Base-by-base conservation (phyloP, 257 asterid species). In the Striga asiatica region DNA sequence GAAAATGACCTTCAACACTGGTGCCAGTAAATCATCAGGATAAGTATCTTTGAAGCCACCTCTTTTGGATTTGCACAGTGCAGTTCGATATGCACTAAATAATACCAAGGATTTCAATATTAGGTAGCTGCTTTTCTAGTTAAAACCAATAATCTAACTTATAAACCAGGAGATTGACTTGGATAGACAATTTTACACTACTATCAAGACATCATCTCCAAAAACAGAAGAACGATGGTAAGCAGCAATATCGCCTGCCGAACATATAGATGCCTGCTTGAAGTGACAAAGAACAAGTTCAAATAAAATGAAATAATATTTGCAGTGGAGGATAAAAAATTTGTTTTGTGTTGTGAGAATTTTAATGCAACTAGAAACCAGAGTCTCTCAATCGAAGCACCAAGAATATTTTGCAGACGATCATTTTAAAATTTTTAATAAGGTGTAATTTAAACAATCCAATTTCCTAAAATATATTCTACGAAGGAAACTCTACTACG, bases 1-100 rank as follows among this genome's bases (percentile, higher is more conserved):
- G n/a, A 54, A 66, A 57, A 67, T 1, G 6, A 91, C 98, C 95
- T 42, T 84, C 59, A 91, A 58, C 68, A 91, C 93, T 37, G 98
- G 87, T 23, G 98, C 95, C 14, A 91, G 93, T 39, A 91, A 49
- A 64, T 91, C 98, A 74, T 91, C 98, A 39, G 98, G 84, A 70
- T 78, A 82, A 2, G 98, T 91, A 66, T 91, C 98, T 62, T 91
- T 91, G 76, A 91, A 80, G 65, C 98, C 93, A 58, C 98, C 98
- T 64, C 79, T 82, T 81, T 91, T 91, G 12, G 98, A 68, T 76
- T 91, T 91, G 84, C 98, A 91, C 31, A 74, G 74, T 10, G 98
- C 81, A 58, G 95, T 81, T 46, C 98, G 85, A 70, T 84, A 68
- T 42, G 98, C 98, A 66, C 98, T 91, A 70, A 54, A 77, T 23